These are phyloP conservation scores for Tylopilus vinaceipallidus DNA, from an alignment of 768 basidiomycete genomes.

Conservation along the genomic window DNA sequence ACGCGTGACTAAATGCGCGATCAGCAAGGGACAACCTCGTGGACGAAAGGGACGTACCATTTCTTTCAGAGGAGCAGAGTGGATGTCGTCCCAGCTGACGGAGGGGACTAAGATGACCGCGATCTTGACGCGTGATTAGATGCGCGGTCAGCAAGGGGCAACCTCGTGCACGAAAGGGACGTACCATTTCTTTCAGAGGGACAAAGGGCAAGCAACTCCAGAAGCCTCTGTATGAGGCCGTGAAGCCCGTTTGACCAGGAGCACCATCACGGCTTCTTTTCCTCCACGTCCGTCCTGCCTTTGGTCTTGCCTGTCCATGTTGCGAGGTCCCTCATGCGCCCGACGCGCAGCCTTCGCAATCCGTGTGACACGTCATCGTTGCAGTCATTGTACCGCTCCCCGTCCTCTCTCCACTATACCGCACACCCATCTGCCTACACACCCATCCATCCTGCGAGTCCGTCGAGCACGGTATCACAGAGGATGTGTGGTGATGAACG, in stretches of 20 bases:
- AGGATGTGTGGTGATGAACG: slow-evolving; percentile 62
- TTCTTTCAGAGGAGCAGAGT: slow-evolving; percentile 66
- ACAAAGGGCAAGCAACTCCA: slow-evolving; percentile 70
- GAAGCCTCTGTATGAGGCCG: slow-evolving; percentile 56
- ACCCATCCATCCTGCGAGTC: slow-evolving; percentile 53
- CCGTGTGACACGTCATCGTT: slow-evolving; percentile 73
- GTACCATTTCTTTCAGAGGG: slow-evolving; percentile 68
- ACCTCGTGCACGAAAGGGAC: too few relatives aligned
- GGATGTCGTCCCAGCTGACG: slow-evolving; percentile 70
- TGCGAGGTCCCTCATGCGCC: slow-evolving; percentile 1
- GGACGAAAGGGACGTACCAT: slow-evolving; percentile 63
- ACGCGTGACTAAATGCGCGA: slow-evolving; percentile 54
- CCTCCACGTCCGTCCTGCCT: slow-evolving; percentile 23
- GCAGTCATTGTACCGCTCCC: slow-evolving; percentile 56
- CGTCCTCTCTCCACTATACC: slow-evolving; percentile 49
- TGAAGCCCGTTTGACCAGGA: slow-evolving; percentile 69
- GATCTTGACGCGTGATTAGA: slow-evolving; percentile 56
- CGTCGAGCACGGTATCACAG: slow-evolving; percentile 65
- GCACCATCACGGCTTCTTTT: slow-evolving; percentile 42
- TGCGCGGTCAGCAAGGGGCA: slow-evolving; percentile 24
- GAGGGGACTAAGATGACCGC: slow-evolving; percentile 63
- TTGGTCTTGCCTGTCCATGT: slow-evolving; percentile 33
- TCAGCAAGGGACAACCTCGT: too few relatives aligned
- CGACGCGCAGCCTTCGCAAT: slow-evolving; percentile 39
- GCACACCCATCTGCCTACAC: slow-evolving; percentile 60